These are phyloP conservation scores for Leccinum subgranulosum DNA, from an alignment of 768 basidiomycete species.

Conservation along the genomic window DNA sequence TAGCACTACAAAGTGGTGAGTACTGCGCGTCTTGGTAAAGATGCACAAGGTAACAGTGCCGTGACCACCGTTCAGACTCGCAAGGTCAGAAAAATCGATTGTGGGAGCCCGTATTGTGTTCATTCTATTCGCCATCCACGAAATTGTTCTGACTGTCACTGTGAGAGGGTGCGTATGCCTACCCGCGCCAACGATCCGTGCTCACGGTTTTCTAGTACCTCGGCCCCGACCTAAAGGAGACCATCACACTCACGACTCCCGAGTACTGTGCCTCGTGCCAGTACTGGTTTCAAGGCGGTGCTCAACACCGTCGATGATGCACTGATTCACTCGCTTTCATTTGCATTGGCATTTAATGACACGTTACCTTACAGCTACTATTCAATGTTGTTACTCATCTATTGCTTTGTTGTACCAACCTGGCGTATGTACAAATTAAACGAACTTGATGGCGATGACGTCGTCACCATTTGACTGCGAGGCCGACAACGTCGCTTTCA, in stretches of 20 bases:
- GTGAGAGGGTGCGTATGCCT: constrained; percentile 39
- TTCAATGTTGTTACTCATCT: constrained; percentile 5
- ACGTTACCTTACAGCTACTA: constrained; percentile 29
- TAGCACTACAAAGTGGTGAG: constrained; percentile 71
- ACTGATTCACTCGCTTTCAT: constrained; percentile 2
- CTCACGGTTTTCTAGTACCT: constrained; percentile 41
- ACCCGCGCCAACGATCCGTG: not conserved
- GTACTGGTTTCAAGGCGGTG: constrained; percentile 53
- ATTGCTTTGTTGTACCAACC: constrained; percentile 23
- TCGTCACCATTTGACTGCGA: constrained; percentile 69
- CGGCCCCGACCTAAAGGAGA: constrained; percentile 69
- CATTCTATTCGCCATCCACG: constrained; percentile 39
- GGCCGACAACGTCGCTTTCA: constrained; percentile 77
- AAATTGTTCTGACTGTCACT: constrained; percentile 41
- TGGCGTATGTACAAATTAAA: constrained; percentile 15
- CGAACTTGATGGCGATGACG: constrained; percentile 7
- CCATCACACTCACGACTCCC: constrained; percentile 45
- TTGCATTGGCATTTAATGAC: constrained; percentile 21
- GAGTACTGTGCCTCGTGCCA: constrained; percentile 58
- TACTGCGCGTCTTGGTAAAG: constrained; percentile 31
- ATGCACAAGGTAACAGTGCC: not conserved
- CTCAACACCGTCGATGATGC: constrained; percentile 36
- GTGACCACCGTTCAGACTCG: constrained; percentile 29
- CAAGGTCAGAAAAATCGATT: constrained; percentile 34
- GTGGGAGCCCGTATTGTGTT: constrained; percentile 35